Evolutionary conservation across 106 monocot species (phyloP), one percentile per base, ranked within the genome.

Genomic region (Allium cepa): DNA sequence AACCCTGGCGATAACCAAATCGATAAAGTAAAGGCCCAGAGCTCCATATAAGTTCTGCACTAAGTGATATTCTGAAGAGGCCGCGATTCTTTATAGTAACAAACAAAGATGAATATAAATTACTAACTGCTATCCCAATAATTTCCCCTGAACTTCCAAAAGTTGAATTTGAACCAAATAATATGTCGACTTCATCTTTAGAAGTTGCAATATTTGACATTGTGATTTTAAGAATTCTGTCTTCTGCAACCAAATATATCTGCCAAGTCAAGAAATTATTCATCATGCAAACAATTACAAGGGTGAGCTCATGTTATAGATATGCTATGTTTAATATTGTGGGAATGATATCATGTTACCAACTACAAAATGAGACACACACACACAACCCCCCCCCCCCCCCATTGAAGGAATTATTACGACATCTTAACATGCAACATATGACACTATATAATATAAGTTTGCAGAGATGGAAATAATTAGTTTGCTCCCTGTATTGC

Each of bases 181-280:
- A 75, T 15, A 76, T 62, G 49, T 88, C 81, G 0, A 80, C 67
- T 9, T 74, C 56, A 11, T 85, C 55, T 52, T 75, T 60, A n/a
- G 85, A 69, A 9, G 67, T 78, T 17, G 68, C 75, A 56, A 84
- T 71, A 68, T 81, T 81, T 52, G 81, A 75, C 27, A 91, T 87
- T 22, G 68, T 81, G 12, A 96, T 56, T 72, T 80, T 86, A 49
- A 96, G 52, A 74, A 96, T 59, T 68, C 77, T 83, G 46, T 86
- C 75, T 76, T 88, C 88, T 9, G 95, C 88, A 79, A 85, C 68
- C 81, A 96, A 71, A 75, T 86, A 96, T 49, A 96, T 79, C 95
- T 96, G 81, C 69, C 17, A 68, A 81, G 26, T 50, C 48, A 18
- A 69, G 27, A 66, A 12, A 7, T 1, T 2, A 61, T 7, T 46